These are phyloP conservation scores for Erythrophleum ivorense DNA, from an alignment of 331 rosid species.

Conservation along the genomic window DNA sequence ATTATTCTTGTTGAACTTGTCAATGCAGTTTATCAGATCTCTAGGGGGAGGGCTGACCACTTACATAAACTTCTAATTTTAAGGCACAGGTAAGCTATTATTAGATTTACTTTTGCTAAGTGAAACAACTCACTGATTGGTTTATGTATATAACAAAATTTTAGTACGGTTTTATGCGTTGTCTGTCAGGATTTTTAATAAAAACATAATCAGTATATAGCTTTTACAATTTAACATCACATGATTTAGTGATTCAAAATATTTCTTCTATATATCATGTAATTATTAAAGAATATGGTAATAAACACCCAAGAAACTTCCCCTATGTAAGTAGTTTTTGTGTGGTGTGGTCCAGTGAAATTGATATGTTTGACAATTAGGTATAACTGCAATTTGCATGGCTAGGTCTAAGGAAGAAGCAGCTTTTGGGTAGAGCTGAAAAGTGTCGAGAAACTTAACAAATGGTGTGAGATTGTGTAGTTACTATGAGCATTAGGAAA, in stretches of 20 bases:
- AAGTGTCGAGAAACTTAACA: neutral
- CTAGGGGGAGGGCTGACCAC: neutral
- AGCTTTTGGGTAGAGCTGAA: too few relatives aligned
- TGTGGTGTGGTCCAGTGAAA: neutral
- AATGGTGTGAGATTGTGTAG: neutral
- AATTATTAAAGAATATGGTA: too few relatives aligned
- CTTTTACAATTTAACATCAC: too few relatives aligned
- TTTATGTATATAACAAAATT: too few relatives aligned
- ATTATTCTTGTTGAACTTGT: neutral
- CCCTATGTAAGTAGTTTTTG: too few relatives aligned
- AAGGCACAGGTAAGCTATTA: neutral
- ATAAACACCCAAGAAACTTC: too few relatives aligned
- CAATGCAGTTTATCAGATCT: neutral
- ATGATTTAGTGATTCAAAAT: too few relatives aligned
- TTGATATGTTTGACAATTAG: neutral
- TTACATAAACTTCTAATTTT: neutral
- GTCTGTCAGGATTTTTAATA: too few relatives aligned
- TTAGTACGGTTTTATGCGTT: too few relatives aligned
- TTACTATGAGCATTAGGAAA: neutral
- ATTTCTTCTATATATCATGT: too few relatives aligned
- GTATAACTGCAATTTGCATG: neutral
- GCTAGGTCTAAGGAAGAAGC: neutral
- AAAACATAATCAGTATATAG: too few relatives aligned
- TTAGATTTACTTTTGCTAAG: neutral
- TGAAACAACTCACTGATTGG: too few relatives aligned